phyloP scores from a whole-genome alignment of 768 basidiomycete species.

The Pleurotus sapidus region DNA sequence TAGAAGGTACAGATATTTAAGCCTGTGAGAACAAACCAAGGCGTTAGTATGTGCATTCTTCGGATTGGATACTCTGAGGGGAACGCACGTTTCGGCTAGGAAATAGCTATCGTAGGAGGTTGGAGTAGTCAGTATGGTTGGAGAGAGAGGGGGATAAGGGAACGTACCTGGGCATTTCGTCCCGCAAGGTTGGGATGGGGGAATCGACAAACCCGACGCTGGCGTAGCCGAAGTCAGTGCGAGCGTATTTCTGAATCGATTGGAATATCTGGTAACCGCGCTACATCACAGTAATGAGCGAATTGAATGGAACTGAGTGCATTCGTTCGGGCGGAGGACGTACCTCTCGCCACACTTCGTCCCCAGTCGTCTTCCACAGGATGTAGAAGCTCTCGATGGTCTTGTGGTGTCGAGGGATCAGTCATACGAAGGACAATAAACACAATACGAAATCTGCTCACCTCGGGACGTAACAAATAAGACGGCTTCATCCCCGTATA shows the following conservation, averaged over 20 bases:
- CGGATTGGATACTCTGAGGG: not conserved
- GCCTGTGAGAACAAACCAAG: conserved; percentile 24
- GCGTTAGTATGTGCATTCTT: not conserved
- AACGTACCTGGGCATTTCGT: conserved; percentile 54
- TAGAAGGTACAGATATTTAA: conserved; percentile 71
- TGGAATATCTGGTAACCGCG: conserved; percentile 35
- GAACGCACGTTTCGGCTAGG: conserved; percentile 40
- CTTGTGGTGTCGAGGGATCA: conserved; percentile 20
- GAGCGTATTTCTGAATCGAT: conserved; percentile 45
- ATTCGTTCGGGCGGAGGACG: not conserved
- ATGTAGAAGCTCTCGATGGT: conserved; percentile 53
- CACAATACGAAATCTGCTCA: conserved; percentile 16
- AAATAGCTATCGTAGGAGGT: conserved; percentile 28
- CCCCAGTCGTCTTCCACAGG: conserved; percentile 50
- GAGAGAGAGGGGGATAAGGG: not conserved
- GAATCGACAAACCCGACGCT: conserved; percentile 36
- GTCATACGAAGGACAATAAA: no score
- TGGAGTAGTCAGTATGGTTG: not conserved
- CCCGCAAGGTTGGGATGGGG: conserved; percentile 23
- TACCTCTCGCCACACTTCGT: conserved; percentile 45
- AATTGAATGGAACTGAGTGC: not conserved
- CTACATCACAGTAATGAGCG: not conserved
- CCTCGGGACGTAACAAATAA: conserved; percentile 52
- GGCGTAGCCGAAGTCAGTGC: conserved; percentile 44
- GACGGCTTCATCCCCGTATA: conserved; percentile 29